A percentile compares a stretch with the other conserved stretches of the same genome.
phyloP scores from a whole-genome alignment of 805 yeast genomes.

The Metschnikowia drakensbergensis region DNA sequence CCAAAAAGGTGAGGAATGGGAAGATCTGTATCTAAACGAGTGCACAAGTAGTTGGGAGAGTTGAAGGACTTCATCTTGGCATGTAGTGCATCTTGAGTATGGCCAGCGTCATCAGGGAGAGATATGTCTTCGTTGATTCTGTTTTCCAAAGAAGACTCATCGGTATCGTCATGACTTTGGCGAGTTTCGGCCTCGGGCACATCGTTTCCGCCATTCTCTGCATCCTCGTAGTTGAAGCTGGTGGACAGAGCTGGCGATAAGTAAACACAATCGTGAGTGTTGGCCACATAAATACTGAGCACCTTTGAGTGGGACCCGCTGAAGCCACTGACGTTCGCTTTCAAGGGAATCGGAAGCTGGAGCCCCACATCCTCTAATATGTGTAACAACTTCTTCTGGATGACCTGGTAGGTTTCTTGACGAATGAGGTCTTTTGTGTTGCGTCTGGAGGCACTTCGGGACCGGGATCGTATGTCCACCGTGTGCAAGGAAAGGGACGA shows the following conservation, averaged over 20 bases:
- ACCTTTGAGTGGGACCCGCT: conserved; percentile 26
- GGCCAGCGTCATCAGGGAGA: background rate
- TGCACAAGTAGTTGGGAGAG: conserved; percentile 36
- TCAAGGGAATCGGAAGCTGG: conserved; percentile 37
- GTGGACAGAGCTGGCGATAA: conserved; percentile 39
- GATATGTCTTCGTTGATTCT: background rate
- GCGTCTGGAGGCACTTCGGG: conserved; percentile 22
- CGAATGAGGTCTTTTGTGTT: conserved; percentile 36
- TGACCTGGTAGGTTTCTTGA: conserved; percentile 36
- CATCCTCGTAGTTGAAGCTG: conserved; percentile 41
- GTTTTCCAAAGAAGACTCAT: background rate
- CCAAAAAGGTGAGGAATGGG: conserved; percentile 54
- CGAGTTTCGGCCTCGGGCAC: conserved; percentile 15
- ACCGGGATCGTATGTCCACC: conserved; percentile 14
- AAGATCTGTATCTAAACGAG: conserved; percentile 35
- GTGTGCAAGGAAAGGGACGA: conserved; percentile 6
- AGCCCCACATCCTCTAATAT: conserved; percentile 36
- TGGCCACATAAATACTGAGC: conserved; percentile 33
- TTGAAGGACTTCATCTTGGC: conserved; percentile 23
- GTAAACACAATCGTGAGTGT: conserved; percentile 38
- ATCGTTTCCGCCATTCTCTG: conserved; percentile 34
- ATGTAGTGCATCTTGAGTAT: conserved; percentile 8
- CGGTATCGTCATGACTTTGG: background rate
- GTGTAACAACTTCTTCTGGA: conserved; percentile 30
- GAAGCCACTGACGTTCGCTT: conserved; percentile 23